Base-by-base conservation (phyloP, 2,329 filamentous ascomycete species). In the Diaporthe longicolla region DNA sequence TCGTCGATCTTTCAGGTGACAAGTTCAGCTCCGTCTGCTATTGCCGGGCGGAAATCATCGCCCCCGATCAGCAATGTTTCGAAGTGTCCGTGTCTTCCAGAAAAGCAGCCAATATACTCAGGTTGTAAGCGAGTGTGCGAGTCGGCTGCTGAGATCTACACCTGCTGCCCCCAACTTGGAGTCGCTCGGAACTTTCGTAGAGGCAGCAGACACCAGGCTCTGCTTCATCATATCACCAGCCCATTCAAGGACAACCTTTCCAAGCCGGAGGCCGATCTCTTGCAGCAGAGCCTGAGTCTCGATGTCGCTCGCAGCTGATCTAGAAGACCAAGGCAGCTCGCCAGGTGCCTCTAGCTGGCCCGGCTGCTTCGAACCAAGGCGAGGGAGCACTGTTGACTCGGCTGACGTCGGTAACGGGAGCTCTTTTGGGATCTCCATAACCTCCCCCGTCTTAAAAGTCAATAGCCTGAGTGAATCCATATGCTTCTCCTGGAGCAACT, bases 221-320 rank as follows among this genome's bases (percentile, higher is more conserved):
- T 75, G 75, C 59, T 71, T 75, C 70, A 76, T 61, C 24, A 66
- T 75, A 13, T 76, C 73, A n/a, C 70, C 75, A 5, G 73, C 73
- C 75, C 75, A 76, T 55, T 73, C 70, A 21, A 76, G 37, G 17
- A 76, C 52, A 10, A 73, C 72, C 11, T 55, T 68, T 11, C 75
- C 73, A 19, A 75, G 70, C 37, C 75, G 73, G 40, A 74, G 69
- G 9, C 69, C 73, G 52, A 74, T 66, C 35, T 66, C 70, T n/a
- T 68, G 73, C 32, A 73, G 52, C 11, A 74, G 19, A 4, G 61
- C 29, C 19, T 69, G 61, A 6, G 63, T 59, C 45, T 73, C 63
- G 9, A 55, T 17, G 9, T 59, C 55, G 32, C 59, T 43, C 21
- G 72, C 58, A 37, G 55, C 19, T 59, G 65, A 3, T 9, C 26